Evolutionary conservation across 2,329 filamentous ascomycete genomes (phyloP).

Genomic region (Ascochyta rabiei): DNA sequence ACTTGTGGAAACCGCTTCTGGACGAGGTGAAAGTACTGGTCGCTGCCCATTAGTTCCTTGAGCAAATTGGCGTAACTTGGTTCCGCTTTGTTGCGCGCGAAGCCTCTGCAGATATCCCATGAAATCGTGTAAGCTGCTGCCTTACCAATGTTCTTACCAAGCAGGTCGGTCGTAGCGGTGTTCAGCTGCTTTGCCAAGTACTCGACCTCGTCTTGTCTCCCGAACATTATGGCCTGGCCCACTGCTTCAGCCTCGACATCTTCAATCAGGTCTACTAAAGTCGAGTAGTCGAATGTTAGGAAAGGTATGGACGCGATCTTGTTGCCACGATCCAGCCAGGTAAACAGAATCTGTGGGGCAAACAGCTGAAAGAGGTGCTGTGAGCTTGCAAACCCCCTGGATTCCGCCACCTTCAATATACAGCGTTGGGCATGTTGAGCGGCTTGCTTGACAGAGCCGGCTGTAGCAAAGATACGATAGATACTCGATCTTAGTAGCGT

Average conservation of each 20-base stretch:
- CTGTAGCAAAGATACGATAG: slow-evolving; percentile 93
- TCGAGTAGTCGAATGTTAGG: slow-evolving; percentile 79
- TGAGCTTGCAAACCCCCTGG: slow-evolving; percentile 69
- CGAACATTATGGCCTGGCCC: slow-evolving; percentile 82
- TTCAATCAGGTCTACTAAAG: slow-evolving; percentile 69
- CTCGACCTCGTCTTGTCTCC: slow-evolving; percentile 67
- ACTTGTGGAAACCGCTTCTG: slow-evolving; percentile 77
- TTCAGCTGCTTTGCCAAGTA: slow-evolving; percentile 61
- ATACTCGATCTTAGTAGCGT: slow-evolving; percentile 85
- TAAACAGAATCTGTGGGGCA: slow-evolving; percentile 85
- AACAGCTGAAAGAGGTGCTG: slow-evolving; percentile 81
- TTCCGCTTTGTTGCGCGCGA: slow-evolving; percentile 47
- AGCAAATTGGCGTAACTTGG: slow-evolving; percentile 69
- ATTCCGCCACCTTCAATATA: slow-evolving; percentile 68
- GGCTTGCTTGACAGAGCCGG: slow-evolving; percentile 71
- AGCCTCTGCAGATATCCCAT: slow-evolving; percentile 65
- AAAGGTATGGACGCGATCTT: slow-evolving; percentile 67
- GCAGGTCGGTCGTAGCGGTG: slow-evolving; percentile 22
- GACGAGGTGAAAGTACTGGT: slow-evolving; percentile 67
- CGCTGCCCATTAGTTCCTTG: slow-evolving; percentile 70
- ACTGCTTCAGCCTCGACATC: slow-evolving; percentile 78
- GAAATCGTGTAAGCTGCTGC: slow-evolving; percentile 83
- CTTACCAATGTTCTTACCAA: slow-evolving; percentile 75
- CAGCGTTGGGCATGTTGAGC: slow-evolving; percentile 75
- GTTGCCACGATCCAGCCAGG: slow-evolving; percentile 78